phyloP scores from a whole-genome alignment of 345 rosid species.

The Mangifera indica region DNA sequence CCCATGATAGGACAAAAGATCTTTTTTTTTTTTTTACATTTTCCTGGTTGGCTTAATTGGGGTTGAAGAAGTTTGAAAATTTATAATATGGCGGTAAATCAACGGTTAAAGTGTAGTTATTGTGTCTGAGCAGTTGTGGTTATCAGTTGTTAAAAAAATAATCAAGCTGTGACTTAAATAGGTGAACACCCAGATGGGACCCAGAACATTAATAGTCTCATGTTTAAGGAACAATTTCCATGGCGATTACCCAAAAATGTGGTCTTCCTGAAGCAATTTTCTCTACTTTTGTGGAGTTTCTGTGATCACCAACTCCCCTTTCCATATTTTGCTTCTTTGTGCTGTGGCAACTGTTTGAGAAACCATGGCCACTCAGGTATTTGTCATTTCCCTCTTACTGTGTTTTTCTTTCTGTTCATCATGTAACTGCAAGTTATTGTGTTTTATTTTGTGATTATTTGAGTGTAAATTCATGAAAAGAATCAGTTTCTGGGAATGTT shows the following conservation, averaged over 20 bases:
- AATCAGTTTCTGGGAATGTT: conserved; percentile 3
- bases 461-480: neutral
- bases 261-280: conserved; percentile 4
- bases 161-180: conserved; percentile 13
- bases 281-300: neutral
- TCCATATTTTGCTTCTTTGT: conserved; percentile 1
- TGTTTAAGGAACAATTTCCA: conserved; percentile 22
- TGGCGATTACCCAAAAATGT: conserved; percentile 7
- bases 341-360: neutral
- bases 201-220: conserved; percentile 23
- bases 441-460: neutral
- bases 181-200: conserved; percentile 28
- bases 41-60: neutral
- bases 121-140: conserved; percentile 19
- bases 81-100: conserved; percentile 28
- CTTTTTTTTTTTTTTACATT: too few relatives aligned
- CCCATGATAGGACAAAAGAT: neutral
- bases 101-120: conserved; percentile 30
- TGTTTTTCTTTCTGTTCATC: neutral
- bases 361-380: conserved; percentile 40
- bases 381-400: neutral
- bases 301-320: conserved; percentile 1
- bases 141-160: conserved; percentile 14
- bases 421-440: neutral
- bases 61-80: conserved; percentile 8